These are phyloP conservation scores for Platismatia glauca DNA, from an alignment of 495 filamentous ascomycete species.

Conservation along the genomic window DNA sequence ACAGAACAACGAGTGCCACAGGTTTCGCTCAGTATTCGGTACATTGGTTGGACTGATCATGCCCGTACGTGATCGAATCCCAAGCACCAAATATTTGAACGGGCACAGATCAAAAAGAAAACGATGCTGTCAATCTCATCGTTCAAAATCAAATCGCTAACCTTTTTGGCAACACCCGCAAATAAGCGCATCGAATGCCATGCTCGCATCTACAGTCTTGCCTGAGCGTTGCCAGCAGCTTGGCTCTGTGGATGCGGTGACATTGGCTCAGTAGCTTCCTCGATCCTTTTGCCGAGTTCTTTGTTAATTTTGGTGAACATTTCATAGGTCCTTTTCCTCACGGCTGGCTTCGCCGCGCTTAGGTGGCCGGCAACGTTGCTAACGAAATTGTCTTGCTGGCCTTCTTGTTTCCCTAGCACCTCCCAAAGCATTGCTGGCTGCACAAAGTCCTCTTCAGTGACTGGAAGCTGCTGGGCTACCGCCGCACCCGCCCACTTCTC, in stretches of 20 bases:
- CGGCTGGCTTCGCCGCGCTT: slow-evolving; percentile 39
- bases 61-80: neutral
- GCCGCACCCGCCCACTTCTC: slow-evolving; percentile 51
- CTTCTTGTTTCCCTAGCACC: slow-evolving; percentile 50
- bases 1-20: neutral
- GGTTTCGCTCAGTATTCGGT: neutral
- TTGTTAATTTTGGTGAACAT: slow-evolving; percentile 35
- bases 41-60: neutral
- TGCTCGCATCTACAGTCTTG: slow-evolving; percentile 11
- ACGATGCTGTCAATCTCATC: neutral
- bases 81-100: neutral
- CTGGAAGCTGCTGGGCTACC: slow-evolving; percentile 33
- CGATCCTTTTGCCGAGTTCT: slow-evolving; percentile 25
- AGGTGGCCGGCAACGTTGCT: slow-evolving; percentile 50
- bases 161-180: neutral
- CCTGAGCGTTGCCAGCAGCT: slow-evolving; percentile 20
- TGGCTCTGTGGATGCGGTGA: slow-evolving; percentile 21
- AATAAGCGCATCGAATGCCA: neutral
- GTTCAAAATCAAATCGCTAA: neutral
- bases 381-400: slow-evolving; percentile 61
- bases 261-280: slow-evolving; percentile 21
- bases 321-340: slow-evolving; percentile 50
- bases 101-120: neutral
- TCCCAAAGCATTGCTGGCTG: slow-evolving; percentile 58
- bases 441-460: slow-evolving; percentile 54